phyloP scores from a whole-genome alignment of 2,329 filamentous ascomycete species.

The Pestalotiopsis sp. region DNA sequence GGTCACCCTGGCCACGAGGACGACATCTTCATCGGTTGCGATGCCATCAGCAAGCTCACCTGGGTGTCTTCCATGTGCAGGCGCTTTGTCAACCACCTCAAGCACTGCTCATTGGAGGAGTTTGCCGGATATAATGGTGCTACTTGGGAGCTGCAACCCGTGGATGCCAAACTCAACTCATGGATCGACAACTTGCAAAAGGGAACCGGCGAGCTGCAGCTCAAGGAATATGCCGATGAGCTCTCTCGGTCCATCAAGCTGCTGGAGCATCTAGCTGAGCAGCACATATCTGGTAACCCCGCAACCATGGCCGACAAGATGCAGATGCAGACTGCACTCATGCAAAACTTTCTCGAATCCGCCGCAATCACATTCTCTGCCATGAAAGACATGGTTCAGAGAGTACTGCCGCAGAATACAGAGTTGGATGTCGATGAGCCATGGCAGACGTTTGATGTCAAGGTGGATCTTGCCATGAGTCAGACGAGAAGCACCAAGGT shows the following conservation, averaged over 20 bases:
- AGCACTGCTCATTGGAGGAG: slow-evolving; percentile 72
- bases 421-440: slow-evolving; percentile 65
- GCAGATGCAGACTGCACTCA: slow-evolving; percentile 72
- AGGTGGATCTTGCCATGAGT: slow-evolving; percentile 69
- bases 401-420: slow-evolving; percentile 50
- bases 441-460: slow-evolving; percentile 66
- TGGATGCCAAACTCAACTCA: slow-evolving; percentile 83
- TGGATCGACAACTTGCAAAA: slow-evolving; percentile 84
- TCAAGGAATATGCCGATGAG: slow-evolving; percentile 78
- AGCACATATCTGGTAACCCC: slow-evolving; percentile 70
- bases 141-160: slow-evolving; percentile 83
- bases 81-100: slow-evolving; percentile 79
- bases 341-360: slow-evolving; percentile 81
- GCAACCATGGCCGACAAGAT: slow-evolving; percentile 77
- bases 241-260: slow-evolving; percentile 82
- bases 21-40: slow-evolving; percentile 76
- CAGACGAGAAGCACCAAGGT: slow-evolving; percentile 84
- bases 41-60: slow-evolving; percentile 80
- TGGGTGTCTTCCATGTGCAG: slow-evolving; percentile 83
- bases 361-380: slow-evolving; percentile 68
- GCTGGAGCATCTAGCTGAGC: slow-evolving; percentile 81
- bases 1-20: slow-evolving; percentile 70
- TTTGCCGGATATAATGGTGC: slow-evolving; percentile 80
- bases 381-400: slow-evolving; percentile 65
- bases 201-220: slow-evolving; percentile 83